A percentile compares a stretch with the other conserved stretches of the same genome.
These are phyloP conservation scores for Phytophthora megakarya DNA, from an alignment of 352 stramenopile genomes.

Conservation along the genomic window DNA sequence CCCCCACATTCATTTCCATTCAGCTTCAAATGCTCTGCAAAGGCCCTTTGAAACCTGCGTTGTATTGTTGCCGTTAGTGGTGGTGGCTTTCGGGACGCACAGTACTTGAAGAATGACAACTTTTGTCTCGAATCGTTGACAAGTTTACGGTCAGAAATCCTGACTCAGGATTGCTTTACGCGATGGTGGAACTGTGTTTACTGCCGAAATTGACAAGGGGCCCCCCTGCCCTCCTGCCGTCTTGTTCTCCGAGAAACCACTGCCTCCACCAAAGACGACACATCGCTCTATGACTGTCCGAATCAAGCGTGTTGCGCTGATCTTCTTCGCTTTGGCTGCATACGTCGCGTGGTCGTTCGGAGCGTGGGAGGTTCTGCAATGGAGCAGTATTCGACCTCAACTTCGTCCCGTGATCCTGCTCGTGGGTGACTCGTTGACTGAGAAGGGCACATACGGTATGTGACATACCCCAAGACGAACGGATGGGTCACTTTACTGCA, in stretches of 20 bases:
- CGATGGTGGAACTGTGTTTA: conserved; percentile 25
- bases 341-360: conserved; percentile 32
- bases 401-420: conserved; percentile 47
- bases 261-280: not conserved
- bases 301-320: conserved; percentile 12
- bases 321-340: conserved; percentile 10
- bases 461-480: conserved; percentile 23
- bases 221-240: too few relatives aligned
- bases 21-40: too few relatives aligned
- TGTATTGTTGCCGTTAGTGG: too few relatives aligned
- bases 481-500: conserved; percentile 58
- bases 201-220: conserved; percentile 7
- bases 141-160: too few relatives aligned
- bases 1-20: too few relatives aligned
- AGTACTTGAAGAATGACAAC: too few relatives aligned
- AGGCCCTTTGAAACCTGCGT: too few relatives aligned
- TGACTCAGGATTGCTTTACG: not conserved
- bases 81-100: too few relatives aligned
- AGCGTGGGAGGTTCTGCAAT: conserved; percentile 23
- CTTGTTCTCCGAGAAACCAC: not conserved
- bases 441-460: conserved; percentile 43
- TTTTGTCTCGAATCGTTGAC: too few relatives aligned
- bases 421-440: conserved; percentile 70
- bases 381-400: conserved; percentile 10
- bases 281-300: not conserved